Conservation (phyloP, 2,329 filamentous ascomycete species). For the Thielaviopsis populi region DNA sequence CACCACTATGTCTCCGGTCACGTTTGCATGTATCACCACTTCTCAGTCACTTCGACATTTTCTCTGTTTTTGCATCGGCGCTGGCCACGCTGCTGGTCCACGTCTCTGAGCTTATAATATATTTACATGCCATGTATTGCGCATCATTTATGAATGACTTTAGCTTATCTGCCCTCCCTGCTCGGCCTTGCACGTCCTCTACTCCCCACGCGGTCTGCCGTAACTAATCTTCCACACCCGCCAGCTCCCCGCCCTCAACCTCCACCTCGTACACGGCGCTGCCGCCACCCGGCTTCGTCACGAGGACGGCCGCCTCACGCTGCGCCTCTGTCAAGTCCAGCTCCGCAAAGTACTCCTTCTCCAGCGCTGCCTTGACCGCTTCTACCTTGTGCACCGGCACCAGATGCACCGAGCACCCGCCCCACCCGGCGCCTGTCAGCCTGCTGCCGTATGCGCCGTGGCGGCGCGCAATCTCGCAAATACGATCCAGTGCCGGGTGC, state of each 20-base stretch:
- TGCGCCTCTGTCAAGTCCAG: constrained; percentile 34
- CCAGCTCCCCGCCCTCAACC: neutral
- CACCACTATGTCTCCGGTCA: neutral
- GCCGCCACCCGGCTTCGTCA: constrained; percentile 72
- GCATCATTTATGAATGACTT: neutral
- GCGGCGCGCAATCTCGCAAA: constrained; percentile 63
- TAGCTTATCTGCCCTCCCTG: neutral
- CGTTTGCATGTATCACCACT: neutral
- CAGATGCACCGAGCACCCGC: constrained; percentile 87
- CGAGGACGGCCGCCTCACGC: constrained; percentile 68
- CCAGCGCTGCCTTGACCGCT: constrained; percentile 60
- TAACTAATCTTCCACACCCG: neutral
- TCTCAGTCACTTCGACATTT: neutral
- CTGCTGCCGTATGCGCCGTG: constrained; percentile 75
- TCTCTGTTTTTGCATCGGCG: neutral
- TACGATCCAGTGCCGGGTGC: constrained; percentile 77
- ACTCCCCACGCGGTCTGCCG: neutral
- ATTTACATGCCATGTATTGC: neutral
- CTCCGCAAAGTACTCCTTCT: constrained; percentile 67
- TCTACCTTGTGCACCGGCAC: constrained; percentile 72
- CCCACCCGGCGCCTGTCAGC: constrained; percentile 90
- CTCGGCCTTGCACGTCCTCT: neutral
- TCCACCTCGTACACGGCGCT: constrained; percentile 24
- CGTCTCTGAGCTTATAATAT: neutral
- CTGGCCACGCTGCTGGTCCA: neutral